A percentile compares a stretch with the other conserved stretches of the same genome.
phyloP scores from a whole-genome alignment of 305 asterid species.

The Fraxinus velutina region DNA sequence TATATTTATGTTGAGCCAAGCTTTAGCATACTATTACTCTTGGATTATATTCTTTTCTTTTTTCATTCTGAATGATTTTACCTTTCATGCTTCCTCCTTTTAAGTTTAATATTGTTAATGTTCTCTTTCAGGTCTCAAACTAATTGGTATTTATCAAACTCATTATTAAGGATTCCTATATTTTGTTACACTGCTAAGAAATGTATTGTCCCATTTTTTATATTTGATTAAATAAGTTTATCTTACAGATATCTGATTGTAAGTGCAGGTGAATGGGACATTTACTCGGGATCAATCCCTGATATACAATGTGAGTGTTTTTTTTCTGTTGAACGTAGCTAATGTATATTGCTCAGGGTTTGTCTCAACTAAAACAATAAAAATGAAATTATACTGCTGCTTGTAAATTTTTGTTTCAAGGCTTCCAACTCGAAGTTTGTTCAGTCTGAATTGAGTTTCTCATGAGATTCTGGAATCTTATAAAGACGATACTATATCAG shows the following conservation, averaged over 20 bases:
- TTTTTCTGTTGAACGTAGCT: background rate
- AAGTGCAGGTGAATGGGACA: slow-evolving; percentile 88
- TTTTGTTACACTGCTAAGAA: background rate
- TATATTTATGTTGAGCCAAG: background rate
- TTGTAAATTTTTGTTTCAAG: slow-evolving; percentile 6
- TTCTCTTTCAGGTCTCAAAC: slow-evolving; percentile 9
- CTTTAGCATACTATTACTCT: background rate
- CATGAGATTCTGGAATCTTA: background rate
- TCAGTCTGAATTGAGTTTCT: slow-evolving; percentile 2
- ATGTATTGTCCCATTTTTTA: background rate
- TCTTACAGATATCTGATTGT: slow-evolving; percentile 28
- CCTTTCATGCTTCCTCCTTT: background rate
- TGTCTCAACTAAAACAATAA: background rate
- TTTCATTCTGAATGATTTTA: background rate
- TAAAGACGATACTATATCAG: slow-evolving; percentile 1
- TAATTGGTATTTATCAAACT: slow-evolving; percentile 16
- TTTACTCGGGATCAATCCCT: slow-evolving; percentile 72
- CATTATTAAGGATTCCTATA: slow-evolving; percentile 21
- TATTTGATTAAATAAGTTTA: background rate
- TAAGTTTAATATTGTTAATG: background rate
- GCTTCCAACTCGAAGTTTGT: slow-evolving; percentile 10
- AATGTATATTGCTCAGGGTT: background rate
- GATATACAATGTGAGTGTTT: slow-evolving; percentile 65
- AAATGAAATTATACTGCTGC: background rate
- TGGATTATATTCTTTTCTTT: background rate